Evolutionary conservation across 768 basidiomycete species (phyloP).

Genomic region (Pulveroboletus sp.): DNA sequence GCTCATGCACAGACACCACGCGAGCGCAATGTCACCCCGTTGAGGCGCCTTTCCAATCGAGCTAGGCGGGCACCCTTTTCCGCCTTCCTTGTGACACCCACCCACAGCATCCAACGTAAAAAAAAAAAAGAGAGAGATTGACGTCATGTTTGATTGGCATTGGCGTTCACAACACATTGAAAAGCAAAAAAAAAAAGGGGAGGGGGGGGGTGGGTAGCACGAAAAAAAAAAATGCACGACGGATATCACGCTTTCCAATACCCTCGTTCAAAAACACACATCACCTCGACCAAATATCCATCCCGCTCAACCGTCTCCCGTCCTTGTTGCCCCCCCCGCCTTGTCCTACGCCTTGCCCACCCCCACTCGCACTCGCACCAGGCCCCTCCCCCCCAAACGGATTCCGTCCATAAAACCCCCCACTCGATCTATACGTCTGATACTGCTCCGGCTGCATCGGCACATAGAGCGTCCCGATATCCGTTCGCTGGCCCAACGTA

Average conservation of each 20-base stretch:
- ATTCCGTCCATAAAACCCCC: conserved; percentile 57
- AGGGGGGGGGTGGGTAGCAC: too few species aligned
- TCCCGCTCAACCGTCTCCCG: conserved; percentile 55
- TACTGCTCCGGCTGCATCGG: conserved; percentile 86
- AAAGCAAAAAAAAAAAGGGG: too few species aligned
- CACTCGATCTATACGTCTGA: conserved; percentile 44
- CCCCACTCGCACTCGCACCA: conserved; percentile 31
- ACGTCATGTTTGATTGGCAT: too few species aligned
- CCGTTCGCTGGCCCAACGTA: conserved; percentile 57
- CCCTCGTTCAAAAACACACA: conserved; percentile 1
- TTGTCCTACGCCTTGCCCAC: conserved; percentile 30
- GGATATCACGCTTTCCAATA: too few species aligned
- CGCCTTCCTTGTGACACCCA: too few species aligned
- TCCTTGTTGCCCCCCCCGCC: conserved; percentile 53
- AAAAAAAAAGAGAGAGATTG: too few species aligned
- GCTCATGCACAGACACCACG: too few species aligned
- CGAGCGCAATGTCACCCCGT: too few species aligned
- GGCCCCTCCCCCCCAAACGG: conserved; percentile 35
- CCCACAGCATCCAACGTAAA: too few species aligned
- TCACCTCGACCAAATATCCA: conserved; percentile 79
- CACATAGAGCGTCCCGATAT: conserved; percentile 69
- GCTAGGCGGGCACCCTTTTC: too few species aligned
- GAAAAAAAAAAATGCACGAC: neutral
- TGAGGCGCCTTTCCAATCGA: too few species aligned
- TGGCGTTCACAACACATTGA: too few species aligned